These are phyloP conservation scores for Backusella sp. DNA, from an alignment of 192 early-diverging fungal genomes.

Conservation along the genomic window DNA sequence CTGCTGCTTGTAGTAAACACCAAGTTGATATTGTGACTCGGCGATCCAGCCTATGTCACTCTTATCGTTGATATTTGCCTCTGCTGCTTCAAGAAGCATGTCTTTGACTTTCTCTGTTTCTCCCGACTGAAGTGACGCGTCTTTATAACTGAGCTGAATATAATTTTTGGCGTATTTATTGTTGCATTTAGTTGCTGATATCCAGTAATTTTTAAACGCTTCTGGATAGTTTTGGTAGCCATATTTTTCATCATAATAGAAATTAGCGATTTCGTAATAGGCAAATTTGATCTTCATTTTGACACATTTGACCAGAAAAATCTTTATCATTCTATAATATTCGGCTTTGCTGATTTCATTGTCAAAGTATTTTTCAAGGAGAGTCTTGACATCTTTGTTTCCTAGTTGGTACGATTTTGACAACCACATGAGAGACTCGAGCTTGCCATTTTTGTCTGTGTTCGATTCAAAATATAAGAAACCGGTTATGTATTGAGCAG, in stretches of 20 bases:
- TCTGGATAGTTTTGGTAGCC: neutral
- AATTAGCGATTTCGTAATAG: neutral
- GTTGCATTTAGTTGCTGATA: neutral
- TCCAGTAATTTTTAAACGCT: neutral
- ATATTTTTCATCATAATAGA: neutral
- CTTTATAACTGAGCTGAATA: neutral
- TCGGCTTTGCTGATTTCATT: too few species aligned
- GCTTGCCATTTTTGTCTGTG: neutral
- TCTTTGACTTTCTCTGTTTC: neutral
- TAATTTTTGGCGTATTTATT: neutral
- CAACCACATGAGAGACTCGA: neutral
- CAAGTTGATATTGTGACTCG: neutral
- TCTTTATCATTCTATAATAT: too few species aligned
- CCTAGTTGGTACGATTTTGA: neutral
- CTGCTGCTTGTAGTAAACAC: neutral
- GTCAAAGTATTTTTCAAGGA: neutral
- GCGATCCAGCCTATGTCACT: neutral
- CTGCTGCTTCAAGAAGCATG: neutral
- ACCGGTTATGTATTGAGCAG: neutral
- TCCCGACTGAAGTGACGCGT: too few species aligned
- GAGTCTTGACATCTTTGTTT: neutral
- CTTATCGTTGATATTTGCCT: neutral
- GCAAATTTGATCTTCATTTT: neutral
- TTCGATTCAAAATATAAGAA: neutral
- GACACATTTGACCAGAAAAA: neutral